Conservation (phyloP, 225 moss, liverwort and hornwort species). For the Straminergon stramineum region DNA sequence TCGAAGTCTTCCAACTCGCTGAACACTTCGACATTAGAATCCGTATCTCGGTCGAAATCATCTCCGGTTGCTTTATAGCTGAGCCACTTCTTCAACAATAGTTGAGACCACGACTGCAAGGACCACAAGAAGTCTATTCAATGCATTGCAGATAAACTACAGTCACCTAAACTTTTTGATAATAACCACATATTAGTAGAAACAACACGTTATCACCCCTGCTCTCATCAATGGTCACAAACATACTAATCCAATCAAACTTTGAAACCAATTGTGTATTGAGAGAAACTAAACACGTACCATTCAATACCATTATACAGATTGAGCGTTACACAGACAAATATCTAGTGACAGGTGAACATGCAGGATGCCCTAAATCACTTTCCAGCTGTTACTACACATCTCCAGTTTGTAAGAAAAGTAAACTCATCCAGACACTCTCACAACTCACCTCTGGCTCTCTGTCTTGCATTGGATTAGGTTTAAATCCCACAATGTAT, state of each 20-base stretch:
- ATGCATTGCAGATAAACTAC: background rate
- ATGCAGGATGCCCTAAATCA: background rate
- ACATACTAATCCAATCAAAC: background rate
- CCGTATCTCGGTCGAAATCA: slow-evolving; percentile 39
- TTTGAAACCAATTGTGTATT: background rate
- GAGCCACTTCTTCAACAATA: slow-evolving; percentile 49
- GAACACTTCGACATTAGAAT: slow-evolving; percentile 12
- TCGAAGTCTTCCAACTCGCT: slow-evolving; percentile 40
- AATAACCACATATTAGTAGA: background rate
- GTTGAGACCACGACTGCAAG: slow-evolving; percentile 45
- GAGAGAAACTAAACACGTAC: background rate
- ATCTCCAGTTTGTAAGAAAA: background rate
- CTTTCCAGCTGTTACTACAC: background rate
- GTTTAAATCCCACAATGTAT: background rate
- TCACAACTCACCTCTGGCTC: slow-evolving; percentile 30
- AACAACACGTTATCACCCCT: background rate
- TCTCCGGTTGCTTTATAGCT: slow-evolving; percentile 32
- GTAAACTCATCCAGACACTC: background rate
- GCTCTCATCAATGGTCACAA: background rate
- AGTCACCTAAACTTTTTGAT: background rate
- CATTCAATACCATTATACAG: background rate
- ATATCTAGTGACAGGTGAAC: background rate
- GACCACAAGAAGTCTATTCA: background rate
- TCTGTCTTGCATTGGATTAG: slow-evolving; percentile 38
- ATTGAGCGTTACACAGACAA: background rate